phyloP scores from a whole-genome alignment of 2,329 filamentous ascomycete genomes.

The Scedosporium minutisporum region DNA sequence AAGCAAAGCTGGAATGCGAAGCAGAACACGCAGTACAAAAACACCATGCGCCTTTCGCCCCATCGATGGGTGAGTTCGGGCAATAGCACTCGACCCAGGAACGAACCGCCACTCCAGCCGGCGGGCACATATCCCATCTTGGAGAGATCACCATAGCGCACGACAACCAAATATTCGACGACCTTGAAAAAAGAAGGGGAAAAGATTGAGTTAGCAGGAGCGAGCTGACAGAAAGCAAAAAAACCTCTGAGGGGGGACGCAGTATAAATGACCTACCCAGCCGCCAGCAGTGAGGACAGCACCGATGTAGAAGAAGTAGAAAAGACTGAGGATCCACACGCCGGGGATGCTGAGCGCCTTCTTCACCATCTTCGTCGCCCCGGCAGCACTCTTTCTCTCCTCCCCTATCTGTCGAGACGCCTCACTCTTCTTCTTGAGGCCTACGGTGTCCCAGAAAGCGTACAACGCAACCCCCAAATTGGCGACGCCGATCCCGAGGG shows the following conservation, averaged over 20 bases:
- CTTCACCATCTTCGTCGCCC: constrained; percentile 26
- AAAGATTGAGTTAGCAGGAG: too few species aligned
- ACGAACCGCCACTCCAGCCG: constrained; percentile 47
- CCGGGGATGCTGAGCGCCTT: constrained; percentile 31
- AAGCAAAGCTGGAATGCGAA: constrained; percentile 48
- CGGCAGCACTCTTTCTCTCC: constrained; percentile 15
- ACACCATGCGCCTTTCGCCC: constrained; percentile 48
- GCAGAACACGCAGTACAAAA: constrained; percentile 41
- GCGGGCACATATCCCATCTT: constrained; percentile 53
- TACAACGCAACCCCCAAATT: constrained; percentile 38
- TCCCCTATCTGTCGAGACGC: constrained; percentile 15
- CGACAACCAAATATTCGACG: constrained; percentile 52
- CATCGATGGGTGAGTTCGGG: constrained; percentile 49
- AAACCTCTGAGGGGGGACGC: too few species aligned
- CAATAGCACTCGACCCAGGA: constrained; percentile 46
- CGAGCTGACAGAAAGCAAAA: too few species aligned
- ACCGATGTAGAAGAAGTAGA: constrained; percentile 56
- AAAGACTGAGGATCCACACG: constrained; percentile 50
- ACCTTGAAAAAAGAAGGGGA: too few species aligned
- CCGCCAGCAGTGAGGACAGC: constrained; percentile 44
- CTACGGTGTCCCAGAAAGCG: constrained; percentile 40
- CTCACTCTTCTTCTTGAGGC: constrained; percentile 12
- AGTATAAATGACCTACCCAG: constrained; percentile 34
- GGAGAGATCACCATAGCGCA: constrained; percentile 45
- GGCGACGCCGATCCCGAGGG: constrained; percentile 39